phyloP scores from a whole-genome alignment of 352 stramenopile species.

The Phytophthora meadii region DNA sequence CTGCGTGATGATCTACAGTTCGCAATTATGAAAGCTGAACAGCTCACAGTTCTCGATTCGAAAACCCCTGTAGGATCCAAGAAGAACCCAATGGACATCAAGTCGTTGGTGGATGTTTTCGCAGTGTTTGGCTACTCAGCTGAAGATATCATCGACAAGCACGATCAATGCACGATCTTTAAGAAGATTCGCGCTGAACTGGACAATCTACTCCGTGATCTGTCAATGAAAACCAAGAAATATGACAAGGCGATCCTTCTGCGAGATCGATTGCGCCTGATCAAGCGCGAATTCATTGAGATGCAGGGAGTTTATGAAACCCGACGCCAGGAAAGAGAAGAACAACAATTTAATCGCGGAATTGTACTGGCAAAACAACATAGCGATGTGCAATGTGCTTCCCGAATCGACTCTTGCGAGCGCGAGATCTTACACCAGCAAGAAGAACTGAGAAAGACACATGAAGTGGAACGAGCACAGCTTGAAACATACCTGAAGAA shows the following conservation, averaged over 20 bases:
- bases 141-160: conserved; percentile 72
- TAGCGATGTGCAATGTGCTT: conserved; percentile 44
- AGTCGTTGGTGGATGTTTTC: conserved; percentile 73
- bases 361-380: conserved; percentile 46
- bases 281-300: conserved; percentile 74
- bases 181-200: conserved; percentile 64
- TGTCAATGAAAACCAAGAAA: conserved; percentile 67
- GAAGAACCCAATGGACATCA: conserved; percentile 70
- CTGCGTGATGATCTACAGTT: conserved; percentile 78
- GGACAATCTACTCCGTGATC: conserved; percentile 58
- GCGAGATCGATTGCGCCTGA: conserved; percentile 61
- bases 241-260: conserved; percentile 77
- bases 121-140: conserved; percentile 66
- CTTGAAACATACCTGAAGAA: conserved; percentile 67
- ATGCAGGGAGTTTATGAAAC: conserved; percentile 72
- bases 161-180: conserved; percentile 81
- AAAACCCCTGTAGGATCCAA: conserved; percentile 44
- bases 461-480: conserved; percentile 64
- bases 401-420: conserved; percentile 38
- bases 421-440: conserved; percentile 54
- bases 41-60: conserved; percentile 52
- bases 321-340: conserved; percentile 57
- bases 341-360: conserved; percentile 55
- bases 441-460: conserved; percentile 63
- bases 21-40: conserved; percentile 71